These are phyloP conservation scores for Alternaria dauci DNA, from an alignment of 2,329 filamentous ascomycete species.

Conservation along the genomic window DNA sequence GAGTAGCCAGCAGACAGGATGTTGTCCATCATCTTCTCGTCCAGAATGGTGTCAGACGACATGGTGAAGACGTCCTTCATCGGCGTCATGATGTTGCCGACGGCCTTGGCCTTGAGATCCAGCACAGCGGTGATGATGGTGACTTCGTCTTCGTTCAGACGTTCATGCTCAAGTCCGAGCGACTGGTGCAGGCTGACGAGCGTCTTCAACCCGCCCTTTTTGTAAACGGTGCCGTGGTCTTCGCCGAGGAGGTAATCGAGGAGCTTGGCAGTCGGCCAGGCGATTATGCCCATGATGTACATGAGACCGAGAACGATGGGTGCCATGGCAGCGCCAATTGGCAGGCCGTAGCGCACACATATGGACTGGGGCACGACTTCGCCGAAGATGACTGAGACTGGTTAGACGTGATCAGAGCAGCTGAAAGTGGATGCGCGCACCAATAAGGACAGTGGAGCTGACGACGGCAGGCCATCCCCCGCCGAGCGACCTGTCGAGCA, in stretches of 20 bases:
- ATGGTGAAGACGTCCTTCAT: slow-evolving; percentile 98
- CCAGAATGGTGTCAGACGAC: slow-evolving; percentile 91
- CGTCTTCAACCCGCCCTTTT: slow-evolving; percentile 96
- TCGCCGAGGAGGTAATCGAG: slow-evolving; percentile 92
- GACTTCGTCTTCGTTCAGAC: slow-evolving; percentile 95
- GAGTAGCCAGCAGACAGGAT: slow-evolving; percentile 96
- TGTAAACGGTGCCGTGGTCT: slow-evolving; percentile 96
- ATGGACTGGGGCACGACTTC: slow-evolving; percentile 96
- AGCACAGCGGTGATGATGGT: slow-evolving; percentile 98
- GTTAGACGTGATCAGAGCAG: slow-evolving; percentile 2
- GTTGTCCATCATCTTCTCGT: slow-evolving; percentile 92
- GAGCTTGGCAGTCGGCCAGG: slow-evolving; percentile 94
- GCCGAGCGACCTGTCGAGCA: slow-evolving; percentile 90
- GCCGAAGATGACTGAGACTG: slow-evolving; percentile 84
- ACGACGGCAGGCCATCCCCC: slow-evolving; percentile 94
- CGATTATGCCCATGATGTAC: slow-evolving; percentile 88
- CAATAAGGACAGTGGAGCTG: slow-evolving; percentile 91
- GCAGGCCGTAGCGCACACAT: slow-evolving; percentile 93
- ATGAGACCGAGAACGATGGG: slow-evolving; percentile 87
- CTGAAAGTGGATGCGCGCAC: slow-evolving; percentile 59
- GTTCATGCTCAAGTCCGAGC: slow-evolving; percentile 81
- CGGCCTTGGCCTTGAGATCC: slow-evolving; percentile 94
- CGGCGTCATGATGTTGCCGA: slow-evolving; percentile 96
- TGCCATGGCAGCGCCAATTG: slow-evolving; percentile 93
- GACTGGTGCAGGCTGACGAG: slow-evolving; percentile 94